phyloP scores from a whole-genome alignment of 495 filamentous ascomycete genomes.

The Talaromyces thailandensis region DNA sequence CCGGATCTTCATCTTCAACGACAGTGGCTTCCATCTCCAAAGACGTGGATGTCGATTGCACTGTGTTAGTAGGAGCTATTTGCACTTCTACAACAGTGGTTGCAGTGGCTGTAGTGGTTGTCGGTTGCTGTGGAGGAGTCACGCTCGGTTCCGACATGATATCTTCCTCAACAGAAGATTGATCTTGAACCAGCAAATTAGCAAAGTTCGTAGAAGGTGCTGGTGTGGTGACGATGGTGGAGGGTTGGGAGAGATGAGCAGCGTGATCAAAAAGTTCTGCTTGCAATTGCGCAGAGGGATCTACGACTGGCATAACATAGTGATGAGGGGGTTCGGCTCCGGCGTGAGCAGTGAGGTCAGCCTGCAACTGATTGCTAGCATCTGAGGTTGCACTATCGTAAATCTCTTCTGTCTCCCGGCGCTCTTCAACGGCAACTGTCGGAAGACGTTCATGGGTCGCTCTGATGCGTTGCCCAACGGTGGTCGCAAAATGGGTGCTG shows the following conservation, averaged over 20 bases:
- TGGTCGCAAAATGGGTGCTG: neutral
- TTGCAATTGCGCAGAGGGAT: slow-evolving; percentile 1
- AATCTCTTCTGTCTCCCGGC: neutral
- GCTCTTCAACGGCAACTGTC: neutral
- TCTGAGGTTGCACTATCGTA: neutral
- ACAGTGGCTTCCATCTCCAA: neutral
- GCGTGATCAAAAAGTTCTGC: neutral
- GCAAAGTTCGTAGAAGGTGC: neutral
- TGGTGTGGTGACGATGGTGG: neutral
- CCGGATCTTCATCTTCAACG: neutral
- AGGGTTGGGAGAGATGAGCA: neutral
- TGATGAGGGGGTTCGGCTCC: neutral
- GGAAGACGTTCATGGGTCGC: neutral
- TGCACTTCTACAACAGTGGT: neutral
- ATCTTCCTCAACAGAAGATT: neutral
- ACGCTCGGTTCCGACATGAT: neutral
- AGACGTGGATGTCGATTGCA: neutral
- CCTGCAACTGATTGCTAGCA: neutral
- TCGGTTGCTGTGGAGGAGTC: neutral
- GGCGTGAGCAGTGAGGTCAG: neutral
- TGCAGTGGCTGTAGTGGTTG: neutral
- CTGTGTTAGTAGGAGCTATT: neutral
- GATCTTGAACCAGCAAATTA: neutral
- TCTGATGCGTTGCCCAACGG: neutral
- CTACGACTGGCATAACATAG: neutral